Percentiles rank a stretch among this genome's conserved stretches.
Conservation (phyloP, 2,329 filamentous ascomycete genomes). For the Neofusicoccum umdonicola region DNA sequence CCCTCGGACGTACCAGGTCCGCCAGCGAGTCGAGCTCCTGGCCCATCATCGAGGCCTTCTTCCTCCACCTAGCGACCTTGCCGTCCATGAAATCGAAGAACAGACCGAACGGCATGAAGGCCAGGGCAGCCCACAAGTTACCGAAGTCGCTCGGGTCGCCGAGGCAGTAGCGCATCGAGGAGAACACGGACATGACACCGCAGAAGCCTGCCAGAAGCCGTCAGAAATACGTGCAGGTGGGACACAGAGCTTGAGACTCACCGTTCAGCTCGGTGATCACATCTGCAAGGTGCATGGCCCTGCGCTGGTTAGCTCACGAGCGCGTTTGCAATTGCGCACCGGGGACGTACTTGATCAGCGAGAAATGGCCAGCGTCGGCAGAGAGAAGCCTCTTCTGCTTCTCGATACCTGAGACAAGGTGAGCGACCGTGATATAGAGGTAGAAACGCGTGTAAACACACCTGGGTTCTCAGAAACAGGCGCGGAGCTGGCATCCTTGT, state of each 20-base stretch:
- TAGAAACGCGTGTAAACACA: conserved; percentile 14
- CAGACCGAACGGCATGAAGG: conserved; percentile 84
- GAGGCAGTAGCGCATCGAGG: conserved; percentile 89
- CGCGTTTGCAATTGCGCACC: neutral
- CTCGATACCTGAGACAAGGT: conserved; percentile 55
- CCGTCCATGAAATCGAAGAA: conserved; percentile 99
- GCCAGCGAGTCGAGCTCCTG: conserved; percentile 95
- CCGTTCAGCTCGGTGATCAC: conserved; percentile 81
- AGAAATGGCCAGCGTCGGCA: conserved; percentile 70
- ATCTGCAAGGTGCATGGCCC: conserved; percentile 72
- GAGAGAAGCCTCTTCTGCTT: conserved; percentile 75
- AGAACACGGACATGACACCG: conserved; percentile 93
- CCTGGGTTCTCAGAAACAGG: conserved; percentile 39
- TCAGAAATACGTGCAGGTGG: neutral
- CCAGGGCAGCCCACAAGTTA: conserved; percentile 78
- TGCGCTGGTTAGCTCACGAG: conserved; percentile 20
- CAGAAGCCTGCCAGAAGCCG: conserved; percentile 62
- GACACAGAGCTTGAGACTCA: conserved; percentile 21
- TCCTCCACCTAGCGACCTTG: conserved; percentile 91
- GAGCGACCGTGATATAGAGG: conserved; percentile 9
- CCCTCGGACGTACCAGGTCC: conserved; percentile 67
- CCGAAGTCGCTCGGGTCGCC: conserved; percentile 59
- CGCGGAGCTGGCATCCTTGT: conserved; percentile 46
- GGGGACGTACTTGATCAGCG: conserved; percentile 43
- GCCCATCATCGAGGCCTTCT: conserved; percentile 96